Evolutionary conservation across 805 yeast species (phyloP), one percentile per base, ranked within the genome.

Genomic region (Candida takata): DNA sequence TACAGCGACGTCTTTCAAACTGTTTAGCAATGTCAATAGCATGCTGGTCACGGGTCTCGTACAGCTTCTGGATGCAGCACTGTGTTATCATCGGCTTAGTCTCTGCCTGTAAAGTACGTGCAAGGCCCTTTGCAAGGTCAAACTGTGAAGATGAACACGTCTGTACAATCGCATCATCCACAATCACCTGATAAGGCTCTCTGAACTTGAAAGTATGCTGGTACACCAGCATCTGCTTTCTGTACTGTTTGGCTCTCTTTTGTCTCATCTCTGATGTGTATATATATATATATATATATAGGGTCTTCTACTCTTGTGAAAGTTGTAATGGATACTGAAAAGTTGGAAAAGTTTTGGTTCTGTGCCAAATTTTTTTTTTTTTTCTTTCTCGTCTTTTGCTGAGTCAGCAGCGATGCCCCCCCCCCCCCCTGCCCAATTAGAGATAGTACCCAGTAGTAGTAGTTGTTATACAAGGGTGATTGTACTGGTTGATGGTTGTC

Each of bases 41-140:
- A 5, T 62, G 67, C 49, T 84, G 88, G 51, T 84, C 74, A 18
- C 74, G 72, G 5, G 81, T 68, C 30, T 70, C 69, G 58, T 92
- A 92, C 21, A 92, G 64, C 14, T 84, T 81, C 54, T 86, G 86
- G 70, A 92, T 85, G 49, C 95, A 84, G 56, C 98, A 92, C 58
- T 92, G 97, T 3, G 98, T 86, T 36, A 92, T 83, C 94, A 92
- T 74, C 15, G 85, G 84, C 52, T 90, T 92, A 21, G 79, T 74
- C 49, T 84, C 88, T 10, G 79, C 84, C 57, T 90, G 97, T 11
- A 90, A 63, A 0, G 95, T 85, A 43, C 92, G 66, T 38, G 75
- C 67, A 23, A 92, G 64, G 10, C 92, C 95, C 52, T 84, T 83
- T n/a, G 65, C 67, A n/a, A 92, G 61, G 57, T 90, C 87, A 57